Conservation (phyloP, 2,329 filamentous ascomycete species). For the Gaeumannomyces tritici region DNA sequence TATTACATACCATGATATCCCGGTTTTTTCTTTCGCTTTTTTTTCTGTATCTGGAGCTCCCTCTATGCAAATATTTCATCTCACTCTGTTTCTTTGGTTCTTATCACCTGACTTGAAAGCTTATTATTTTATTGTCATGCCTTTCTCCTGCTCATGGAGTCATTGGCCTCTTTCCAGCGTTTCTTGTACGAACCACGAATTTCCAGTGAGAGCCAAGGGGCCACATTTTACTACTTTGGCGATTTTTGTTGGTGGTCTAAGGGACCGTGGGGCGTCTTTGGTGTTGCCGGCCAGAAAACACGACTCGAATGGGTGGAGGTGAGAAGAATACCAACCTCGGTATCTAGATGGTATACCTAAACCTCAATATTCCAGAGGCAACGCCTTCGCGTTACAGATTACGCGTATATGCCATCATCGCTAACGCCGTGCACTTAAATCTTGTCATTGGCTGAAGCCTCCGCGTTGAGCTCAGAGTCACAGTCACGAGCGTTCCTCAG, state of each 20-base stretch:
- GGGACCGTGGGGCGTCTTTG: too few relatives aligned
- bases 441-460: too few relatives aligned
- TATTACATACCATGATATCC: conserved; percentile 2
- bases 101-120: background rate
- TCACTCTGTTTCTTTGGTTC: background rate
- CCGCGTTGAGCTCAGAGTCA: too few relatives aligned
- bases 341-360: background rate
- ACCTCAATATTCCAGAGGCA: too few relatives aligned
- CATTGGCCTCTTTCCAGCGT: background rate
- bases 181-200: background rate
- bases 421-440: too few relatives aligned
- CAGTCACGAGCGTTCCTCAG: too few relatives aligned
- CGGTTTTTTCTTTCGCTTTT: background rate
- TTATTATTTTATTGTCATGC: background rate
- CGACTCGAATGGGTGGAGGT: background rate
- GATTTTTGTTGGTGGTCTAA: too few relatives aligned
- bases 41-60: background rate
- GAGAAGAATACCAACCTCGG: background rate
- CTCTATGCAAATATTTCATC: background rate
- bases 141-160: background rate
- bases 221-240: background rate
- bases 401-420: too few relatives aligned
- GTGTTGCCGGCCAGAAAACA: too few relatives aligned
- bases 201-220: background rate
- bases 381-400: too few relatives aligned